Base-by-base conservation (phyloP, 257 asterid genomes). In the Ophiorrhiza pumila region DNA sequence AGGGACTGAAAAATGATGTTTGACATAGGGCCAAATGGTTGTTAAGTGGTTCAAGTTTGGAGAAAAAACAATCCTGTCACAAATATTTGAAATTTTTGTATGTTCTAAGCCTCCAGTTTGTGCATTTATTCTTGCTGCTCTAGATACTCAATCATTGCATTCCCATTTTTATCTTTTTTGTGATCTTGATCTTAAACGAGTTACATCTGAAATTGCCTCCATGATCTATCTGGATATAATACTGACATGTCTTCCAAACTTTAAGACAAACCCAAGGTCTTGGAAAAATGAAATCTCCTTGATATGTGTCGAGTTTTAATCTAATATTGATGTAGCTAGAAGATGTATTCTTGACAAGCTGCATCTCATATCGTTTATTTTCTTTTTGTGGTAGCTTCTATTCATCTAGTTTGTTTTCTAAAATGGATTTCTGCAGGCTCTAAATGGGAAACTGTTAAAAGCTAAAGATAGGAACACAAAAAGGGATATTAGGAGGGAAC, bases 401-500 rank as follows among this genome's bases (percentile, higher is more conserved):
- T 76, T 35, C 39, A 34, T 17, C 41, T 47, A 39, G 8, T 41
- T 55, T 65, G 20, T 23, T 57, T 49, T 53, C 46, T n/a, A 20
- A 68, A 45, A 79, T 80, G 76, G 47, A 67, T 67, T 46, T 82
- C 74, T 82, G 70, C 86, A 91, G 98, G 88, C 85, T 47, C 81
- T 91, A 83, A 93, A 91, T 83, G 87, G 93, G 68, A 88, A 91
- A 79, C 93, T 93, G 72, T 80, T 93, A 74, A 93, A 91, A 90
- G 89, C 93, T 74, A 94, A 94, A 81, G 97, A 94, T 80, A 88
- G 79, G 83, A 90, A 85, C 75, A 86, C 91, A 71, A 94, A 89
- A 82, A 86, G 96, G 78, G 99, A 91, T 71, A 86, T 94, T 62
- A 85, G 92, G 83, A 88, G 73, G 85, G 99, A 94, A 80, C 96